Evolutionary conservation across 441 rosid species (phyloP).

Genomic region (Populus tomentosa): DNA sequence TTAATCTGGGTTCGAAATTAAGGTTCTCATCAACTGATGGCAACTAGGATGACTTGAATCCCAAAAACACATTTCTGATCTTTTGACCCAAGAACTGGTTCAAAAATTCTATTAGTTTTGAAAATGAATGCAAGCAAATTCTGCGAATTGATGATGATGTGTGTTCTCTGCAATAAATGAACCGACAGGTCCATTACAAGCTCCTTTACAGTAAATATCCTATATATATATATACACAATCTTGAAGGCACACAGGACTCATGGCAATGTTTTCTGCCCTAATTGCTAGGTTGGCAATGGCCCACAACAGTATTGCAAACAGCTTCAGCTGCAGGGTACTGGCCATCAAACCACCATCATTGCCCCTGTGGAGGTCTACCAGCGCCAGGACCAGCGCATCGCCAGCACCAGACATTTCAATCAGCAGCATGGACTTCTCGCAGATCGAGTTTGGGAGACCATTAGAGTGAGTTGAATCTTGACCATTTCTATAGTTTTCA

Average conservation of each 20-base stretch:
- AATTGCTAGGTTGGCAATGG: slow-evolving; percentile 59
- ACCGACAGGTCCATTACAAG: background rate
- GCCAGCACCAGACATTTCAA: slow-evolving; percentile 33
- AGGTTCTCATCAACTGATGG: background rate
- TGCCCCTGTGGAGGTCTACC: slow-evolving; percentile 12
- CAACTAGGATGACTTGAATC: background rate
- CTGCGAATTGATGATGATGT: background rate
- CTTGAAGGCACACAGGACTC: background rate
- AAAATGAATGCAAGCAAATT: background rate
- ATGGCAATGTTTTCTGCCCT: background rate
- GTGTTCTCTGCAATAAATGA: background rate
- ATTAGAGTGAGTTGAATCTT: slow-evolving; percentile 47
- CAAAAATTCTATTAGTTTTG: background rate
- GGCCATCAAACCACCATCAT: slow-evolving; percentile 59
- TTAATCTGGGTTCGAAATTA: background rate
- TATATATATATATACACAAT: no score
- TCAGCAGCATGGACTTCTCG: slow-evolving; percentile 71
- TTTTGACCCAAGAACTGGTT: background rate
- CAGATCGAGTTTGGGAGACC: slow-evolving; percentile 55
- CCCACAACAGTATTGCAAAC: slow-evolving; percentile 37
- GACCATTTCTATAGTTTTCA: background rate
- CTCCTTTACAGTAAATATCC: background rate
- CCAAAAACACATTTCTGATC: background rate
- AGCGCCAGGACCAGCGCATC: slow-evolving; percentile 18
- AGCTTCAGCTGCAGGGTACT: slow-evolving; percentile 61